phyloP scores from a whole-genome alignment of 2,329 filamentous ascomycete genomes.

The Cryphonectria carpinicola region DNA sequence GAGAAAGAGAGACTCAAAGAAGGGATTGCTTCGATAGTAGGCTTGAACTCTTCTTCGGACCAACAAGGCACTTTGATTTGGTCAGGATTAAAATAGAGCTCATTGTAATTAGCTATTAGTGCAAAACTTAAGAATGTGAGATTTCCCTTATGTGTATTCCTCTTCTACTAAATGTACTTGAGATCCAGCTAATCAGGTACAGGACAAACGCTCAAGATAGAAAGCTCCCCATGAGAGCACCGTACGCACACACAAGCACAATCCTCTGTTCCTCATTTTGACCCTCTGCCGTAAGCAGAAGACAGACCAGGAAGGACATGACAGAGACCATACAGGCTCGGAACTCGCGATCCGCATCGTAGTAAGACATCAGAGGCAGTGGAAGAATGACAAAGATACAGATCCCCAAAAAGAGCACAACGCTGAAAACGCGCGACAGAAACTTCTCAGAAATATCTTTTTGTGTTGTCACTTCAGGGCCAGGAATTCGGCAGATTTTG shows the following conservation, averaged over 20 bases:
- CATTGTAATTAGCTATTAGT: too few species aligned
- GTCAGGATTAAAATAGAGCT: too few species aligned
- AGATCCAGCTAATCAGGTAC: background rate
- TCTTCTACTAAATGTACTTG: background rate
- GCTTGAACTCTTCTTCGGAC: background rate
- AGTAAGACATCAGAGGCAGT: slow-evolving; percentile 1
- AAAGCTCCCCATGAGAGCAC: slow-evolving; percentile 3
- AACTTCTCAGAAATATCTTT: background rate
- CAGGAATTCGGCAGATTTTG: too few species aligned
- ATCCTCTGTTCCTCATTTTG: background rate
- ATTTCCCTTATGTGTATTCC: background rate
- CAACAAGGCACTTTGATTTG: background rate
- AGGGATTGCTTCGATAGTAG: background rate
- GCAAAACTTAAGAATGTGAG: background rate
- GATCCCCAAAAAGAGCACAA: background rate
- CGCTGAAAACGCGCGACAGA: background rate
- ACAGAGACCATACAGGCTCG: background rate
- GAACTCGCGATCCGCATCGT: background rate
- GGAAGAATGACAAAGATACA: slow-evolving; percentile 9
- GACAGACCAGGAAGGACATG: slow-evolving; percentile 1
- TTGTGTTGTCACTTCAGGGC: background rate
- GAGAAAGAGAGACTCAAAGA: background rate
- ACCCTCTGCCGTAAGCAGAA: background rate
- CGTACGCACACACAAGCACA: slow-evolving; percentile 14
- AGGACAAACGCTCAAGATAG: background rate